These are phyloP conservation scores for Rhododendron ferrugineum DNA, from an alignment of 148 eudicot species.

Conservation along the genomic window DNA sequence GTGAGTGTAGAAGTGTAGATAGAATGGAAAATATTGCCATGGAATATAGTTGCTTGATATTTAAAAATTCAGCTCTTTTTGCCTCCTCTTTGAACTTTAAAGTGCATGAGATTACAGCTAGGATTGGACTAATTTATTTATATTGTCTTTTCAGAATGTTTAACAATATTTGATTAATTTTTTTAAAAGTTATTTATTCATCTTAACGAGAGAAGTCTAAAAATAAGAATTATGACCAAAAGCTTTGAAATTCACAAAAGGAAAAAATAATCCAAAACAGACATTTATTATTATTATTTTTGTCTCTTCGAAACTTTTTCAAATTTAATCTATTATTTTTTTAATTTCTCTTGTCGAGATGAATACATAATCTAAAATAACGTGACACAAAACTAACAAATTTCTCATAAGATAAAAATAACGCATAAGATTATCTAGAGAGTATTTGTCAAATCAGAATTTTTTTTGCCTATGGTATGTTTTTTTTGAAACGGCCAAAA, in stretches of 20 bases:
- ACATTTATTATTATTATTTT: background rate
- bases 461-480: background rate
- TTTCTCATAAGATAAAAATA: background rate
- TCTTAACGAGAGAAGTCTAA: background rate
- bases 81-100: background rate
- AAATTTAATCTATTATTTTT: background rate
- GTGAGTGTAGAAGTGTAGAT: conserved; percentile 28
- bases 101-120: background rate
- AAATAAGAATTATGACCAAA: background rate
- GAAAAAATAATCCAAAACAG: background rate
- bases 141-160: background rate
- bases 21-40: conserved; percentile 9
- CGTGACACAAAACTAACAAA: background rate
- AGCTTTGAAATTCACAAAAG: background rate
- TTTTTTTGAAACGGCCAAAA: too few species aligned
- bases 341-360: background rate
- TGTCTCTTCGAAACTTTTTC: background rate
- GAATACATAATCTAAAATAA: background rate
- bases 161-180: background rate
- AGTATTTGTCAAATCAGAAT: background rate
- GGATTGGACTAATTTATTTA: background rate
- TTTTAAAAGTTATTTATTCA: background rate
- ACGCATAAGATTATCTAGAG: background rate
- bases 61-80: background rate
- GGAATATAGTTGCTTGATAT: background rate